These are phyloP conservation scores for Lactarius quietus DNA, from an alignment of 768 basidiomycete species.

Conservation along the genomic window DNA sequence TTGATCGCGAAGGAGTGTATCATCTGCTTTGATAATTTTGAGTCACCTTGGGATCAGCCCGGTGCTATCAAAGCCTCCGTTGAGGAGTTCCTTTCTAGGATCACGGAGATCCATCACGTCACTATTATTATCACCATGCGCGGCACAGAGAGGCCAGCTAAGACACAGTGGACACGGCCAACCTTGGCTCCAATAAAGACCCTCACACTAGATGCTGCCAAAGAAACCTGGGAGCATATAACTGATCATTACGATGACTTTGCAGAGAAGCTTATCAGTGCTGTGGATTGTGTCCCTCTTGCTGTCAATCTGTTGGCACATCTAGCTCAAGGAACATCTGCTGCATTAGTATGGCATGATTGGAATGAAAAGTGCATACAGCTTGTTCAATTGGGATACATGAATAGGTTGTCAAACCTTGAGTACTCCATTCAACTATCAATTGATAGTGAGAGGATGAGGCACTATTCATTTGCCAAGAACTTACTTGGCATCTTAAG, in stretches of 20 bases:
- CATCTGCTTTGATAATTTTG: conserved; percentile 41
- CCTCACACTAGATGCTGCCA: background rate
- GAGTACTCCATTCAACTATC: background rate
- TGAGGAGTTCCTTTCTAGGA: background rate
- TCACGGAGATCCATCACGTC: background rate
- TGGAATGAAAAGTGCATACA: too few species aligned
- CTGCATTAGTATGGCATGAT: too few species aligned
- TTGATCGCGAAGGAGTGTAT: conserved; percentile 28
- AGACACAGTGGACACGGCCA: conserved; percentile 8
- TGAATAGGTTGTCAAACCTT: too few species aligned
- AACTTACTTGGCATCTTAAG: too few species aligned
- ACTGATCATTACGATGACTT: background rate
- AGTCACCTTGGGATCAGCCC: conserved; percentile 36
- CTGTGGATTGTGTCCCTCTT: background rate
- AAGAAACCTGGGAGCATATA: background rate
- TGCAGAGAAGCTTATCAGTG: background rate
- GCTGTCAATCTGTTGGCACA: too few species aligned
- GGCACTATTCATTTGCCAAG: too few species aligned
- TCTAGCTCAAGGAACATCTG: too few species aligned
- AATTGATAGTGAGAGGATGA: background rate
- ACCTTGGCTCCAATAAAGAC: background rate
- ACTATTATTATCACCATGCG: conserved; percentile 13
- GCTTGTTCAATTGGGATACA: background rate
- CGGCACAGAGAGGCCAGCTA: conserved; percentile 1
- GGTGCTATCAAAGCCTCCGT: background rate